Conservation (phyloP, 345 rosid species). For the Syzygium grande region DNA sequence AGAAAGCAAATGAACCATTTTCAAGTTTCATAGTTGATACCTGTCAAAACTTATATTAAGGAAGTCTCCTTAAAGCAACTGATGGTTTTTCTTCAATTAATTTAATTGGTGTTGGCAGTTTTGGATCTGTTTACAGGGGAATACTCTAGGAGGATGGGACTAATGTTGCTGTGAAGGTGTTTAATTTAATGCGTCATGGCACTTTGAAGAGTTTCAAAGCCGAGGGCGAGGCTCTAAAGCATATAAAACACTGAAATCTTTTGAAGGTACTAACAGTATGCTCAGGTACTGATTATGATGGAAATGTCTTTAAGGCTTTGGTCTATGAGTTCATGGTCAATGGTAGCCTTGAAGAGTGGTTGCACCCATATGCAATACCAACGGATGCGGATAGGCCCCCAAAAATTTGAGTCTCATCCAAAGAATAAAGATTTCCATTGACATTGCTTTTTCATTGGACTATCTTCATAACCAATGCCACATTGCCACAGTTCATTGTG, state of each 20-base stretch:
- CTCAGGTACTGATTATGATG: background rate
- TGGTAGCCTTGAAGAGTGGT: background rate
- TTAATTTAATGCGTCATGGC: background rate
- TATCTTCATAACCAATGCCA: constrained; percentile 10
- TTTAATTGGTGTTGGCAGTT: background rate
- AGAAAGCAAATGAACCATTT: background rate
- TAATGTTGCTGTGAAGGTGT: background rate
- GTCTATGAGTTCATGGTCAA: background rate
- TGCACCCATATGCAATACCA: background rate
- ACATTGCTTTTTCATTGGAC: constrained; percentile 9
- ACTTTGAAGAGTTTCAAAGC: background rate
- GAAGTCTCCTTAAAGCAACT: background rate
- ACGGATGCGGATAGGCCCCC: background rate
- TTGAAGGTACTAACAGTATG: background rate
- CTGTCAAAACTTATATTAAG: background rate
- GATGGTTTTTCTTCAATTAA: background rate
- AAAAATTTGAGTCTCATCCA: background rate
- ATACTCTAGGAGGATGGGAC: background rate
- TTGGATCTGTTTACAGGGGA: background rate
- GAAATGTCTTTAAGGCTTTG: background rate
- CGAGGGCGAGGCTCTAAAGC: background rate
- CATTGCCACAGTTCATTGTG: constrained; percentile 4
- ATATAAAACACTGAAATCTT: background rate
- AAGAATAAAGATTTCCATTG: background rate
- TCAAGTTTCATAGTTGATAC: background rate